A percentile compares a stretch with the other conserved stretches of the same genome.
Conservation (phyloP, 257 asterid genomes). For the Catharanthus roseus region DNA sequence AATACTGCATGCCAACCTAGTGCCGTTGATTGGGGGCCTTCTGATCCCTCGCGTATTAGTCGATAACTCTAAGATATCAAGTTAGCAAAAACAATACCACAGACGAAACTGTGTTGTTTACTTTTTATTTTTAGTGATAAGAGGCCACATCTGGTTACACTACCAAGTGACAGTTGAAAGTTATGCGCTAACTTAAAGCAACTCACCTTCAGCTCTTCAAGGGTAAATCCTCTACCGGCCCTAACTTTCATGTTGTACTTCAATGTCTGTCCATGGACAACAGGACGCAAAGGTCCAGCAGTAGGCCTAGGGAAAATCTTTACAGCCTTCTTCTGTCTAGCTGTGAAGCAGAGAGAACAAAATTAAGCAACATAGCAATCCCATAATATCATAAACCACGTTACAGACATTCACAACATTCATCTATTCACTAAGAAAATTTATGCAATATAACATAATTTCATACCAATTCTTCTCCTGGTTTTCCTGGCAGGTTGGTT, state of each 20-base stretch:
- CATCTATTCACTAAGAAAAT: background rate
- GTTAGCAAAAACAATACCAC: too few relatives aligned
- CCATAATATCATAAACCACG: background rate
- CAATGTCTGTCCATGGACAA: conserved; percentile 34
- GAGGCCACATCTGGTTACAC: background rate
- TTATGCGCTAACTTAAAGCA: background rate
- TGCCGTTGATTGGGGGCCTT: too few relatives aligned
- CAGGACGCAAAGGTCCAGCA: conserved; percentile 30
- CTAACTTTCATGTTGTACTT: conserved; percentile 35
- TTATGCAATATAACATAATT: background rate
- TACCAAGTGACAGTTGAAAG: background rate
- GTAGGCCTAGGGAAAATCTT: conserved; percentile 33
- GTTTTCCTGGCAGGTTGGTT: conserved; percentile 34
- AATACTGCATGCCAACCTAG: too few relatives aligned
- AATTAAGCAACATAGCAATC: background rate
- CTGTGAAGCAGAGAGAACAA: conserved; percentile 4
- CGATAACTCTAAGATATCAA: too few relatives aligned
- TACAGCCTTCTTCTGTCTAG: conserved; percentile 32
- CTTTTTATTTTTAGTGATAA: background rate
- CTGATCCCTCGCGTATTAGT: too few relatives aligned
- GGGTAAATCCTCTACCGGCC: conserved; percentile 34
- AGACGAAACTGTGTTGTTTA: too few relatives aligned
- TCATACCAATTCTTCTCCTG: conserved; percentile 29
- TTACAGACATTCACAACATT: background rate
- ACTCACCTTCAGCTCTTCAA: conserved; percentile 28